Percentiles rank a stretch among this genome's conserved stretches.
Conservation (phyloP, 495 filamentous ascomycete genomes). For the Aspergillus sclerotioniger region DNA sequence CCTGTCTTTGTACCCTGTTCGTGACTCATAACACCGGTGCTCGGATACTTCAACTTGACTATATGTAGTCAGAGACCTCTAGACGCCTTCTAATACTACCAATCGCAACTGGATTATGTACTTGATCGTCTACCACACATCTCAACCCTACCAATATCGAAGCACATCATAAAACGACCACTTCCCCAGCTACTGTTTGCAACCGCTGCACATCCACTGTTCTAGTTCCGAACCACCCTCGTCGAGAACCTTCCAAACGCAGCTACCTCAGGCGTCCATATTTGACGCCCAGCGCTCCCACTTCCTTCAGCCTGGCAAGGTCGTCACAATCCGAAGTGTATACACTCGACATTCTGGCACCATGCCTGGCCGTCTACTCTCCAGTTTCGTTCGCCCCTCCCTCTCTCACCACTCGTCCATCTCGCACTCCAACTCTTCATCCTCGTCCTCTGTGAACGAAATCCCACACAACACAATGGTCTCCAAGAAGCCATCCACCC, state of each 20-base stretch:
- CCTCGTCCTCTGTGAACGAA: conserved; percentile 45
- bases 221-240: too few relatives aligned
- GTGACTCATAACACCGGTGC: background rate
- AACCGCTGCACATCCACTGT: background rate
- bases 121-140: conserved; percentile 21
- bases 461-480: conserved; percentile 23
- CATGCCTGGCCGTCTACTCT: conserved; percentile 49
- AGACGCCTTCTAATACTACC: background rate
- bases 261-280: background rate
- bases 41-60: background rate
- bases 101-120: conserved; percentile 28
- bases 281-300: background rate
- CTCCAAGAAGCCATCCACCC: conserved; percentile 34
- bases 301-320: background rate
- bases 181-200: background rate
- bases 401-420: conserved; percentile 38
- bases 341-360: conserved; percentile 10
- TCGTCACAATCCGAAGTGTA: conserved; percentile 1
- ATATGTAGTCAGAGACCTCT: background rate
- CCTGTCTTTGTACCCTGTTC: background rate
- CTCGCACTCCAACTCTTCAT: conserved; percentile 40
- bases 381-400: conserved; percentile 45
- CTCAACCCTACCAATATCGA: conserved; percentile 29
- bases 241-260: background rate
- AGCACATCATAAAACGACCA: conserved; percentile 28